Evolutionary conservation across 257 asterid species (phyloP).

Genomic region (Anisodus tanguticus): DNA sequence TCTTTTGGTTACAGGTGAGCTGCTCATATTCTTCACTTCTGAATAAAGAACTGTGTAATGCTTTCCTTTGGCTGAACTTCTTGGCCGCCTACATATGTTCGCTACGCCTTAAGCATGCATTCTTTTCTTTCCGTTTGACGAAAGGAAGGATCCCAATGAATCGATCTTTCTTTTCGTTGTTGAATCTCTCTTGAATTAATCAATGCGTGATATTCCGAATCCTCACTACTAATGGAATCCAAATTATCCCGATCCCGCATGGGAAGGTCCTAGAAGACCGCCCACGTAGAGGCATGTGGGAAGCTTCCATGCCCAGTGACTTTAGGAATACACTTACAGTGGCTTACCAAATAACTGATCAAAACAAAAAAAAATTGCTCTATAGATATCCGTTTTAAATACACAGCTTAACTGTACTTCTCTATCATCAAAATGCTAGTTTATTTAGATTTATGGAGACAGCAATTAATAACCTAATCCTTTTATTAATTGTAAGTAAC

Average conservation of each 20-base stretch:
- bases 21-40: background rate
- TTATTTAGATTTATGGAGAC: background rate
- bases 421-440: background rate
- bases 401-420: background rate
- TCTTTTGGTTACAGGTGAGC: conserved; percentile 32
- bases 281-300: background rate
- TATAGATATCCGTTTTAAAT: conserved; percentile 8
- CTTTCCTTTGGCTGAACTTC: background rate
- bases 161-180: no score
- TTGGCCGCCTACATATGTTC: background rate
- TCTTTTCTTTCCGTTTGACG: no score
- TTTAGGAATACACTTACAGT: background rate
- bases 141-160: no score
- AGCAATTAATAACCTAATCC: background rate
- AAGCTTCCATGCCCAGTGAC: background rate
- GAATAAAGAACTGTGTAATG: conserved; percentile 12
- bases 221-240: no score
- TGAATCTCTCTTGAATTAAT: no score
- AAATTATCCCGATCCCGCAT: background rate
- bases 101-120: no score
- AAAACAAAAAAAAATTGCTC: background rate
- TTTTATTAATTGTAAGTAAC: background rate
- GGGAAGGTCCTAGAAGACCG: background rate
- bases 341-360: background rate
- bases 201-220: no score